Base-by-base conservation (phyloP, 2,329 filamentous ascomycete species). In the Colletotrichum gloeosporioides region DNA sequence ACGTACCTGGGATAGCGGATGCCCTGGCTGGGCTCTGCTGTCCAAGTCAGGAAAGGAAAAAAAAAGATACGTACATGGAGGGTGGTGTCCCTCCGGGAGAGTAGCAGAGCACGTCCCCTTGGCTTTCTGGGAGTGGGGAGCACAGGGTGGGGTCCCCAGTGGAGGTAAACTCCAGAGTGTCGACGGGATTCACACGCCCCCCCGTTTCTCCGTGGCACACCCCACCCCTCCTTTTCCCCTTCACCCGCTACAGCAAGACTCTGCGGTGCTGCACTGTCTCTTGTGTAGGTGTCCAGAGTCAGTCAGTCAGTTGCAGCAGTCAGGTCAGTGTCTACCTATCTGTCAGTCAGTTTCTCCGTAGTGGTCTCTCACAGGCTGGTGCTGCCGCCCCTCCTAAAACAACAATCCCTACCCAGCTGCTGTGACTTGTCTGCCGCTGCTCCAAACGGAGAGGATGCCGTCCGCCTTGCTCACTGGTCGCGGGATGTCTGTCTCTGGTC, bases 51-150 rank as follows among this genome's bases (percentile, higher is more conserved):
- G 71, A 27, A 34, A 61, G 31, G 39, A 62, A 64, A 22, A 34
- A 57, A 53, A 55, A 62, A 70, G 36, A 22, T 75, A 68, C 73
- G 73, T 75, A 75, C 44, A 8, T 39, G 15, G 36, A 8, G 8
- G 36, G 15, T 39, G 36, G 36, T 39, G 36, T 39, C 32, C 55
- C 73, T 73, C 55, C 73, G 73, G 73, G 73, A 68, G 63, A 63
- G 63, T 55, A 53, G 69, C 73, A 75, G 63, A 75, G 73, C 73
- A 73, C 69, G 73, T 74, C 65, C 70, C 65, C 74, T 76, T 74
- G 59, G 70, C 74, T 74, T 76, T 68, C 61, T 67, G 16, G 18
- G 18, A 61, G 65, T 74, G 71, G 49, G 22, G 31, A 62, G 8
- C 34, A 15, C 34, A 53, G n/a, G 57, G 57, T 73, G 71, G 71